A percentile compares a stretch with the other conserved stretches of the same genome.
These are phyloP conservation scores for Jatropha podagrica DNA, from an alignment of 441 rosid species.

Conservation along the genomic window DNA sequence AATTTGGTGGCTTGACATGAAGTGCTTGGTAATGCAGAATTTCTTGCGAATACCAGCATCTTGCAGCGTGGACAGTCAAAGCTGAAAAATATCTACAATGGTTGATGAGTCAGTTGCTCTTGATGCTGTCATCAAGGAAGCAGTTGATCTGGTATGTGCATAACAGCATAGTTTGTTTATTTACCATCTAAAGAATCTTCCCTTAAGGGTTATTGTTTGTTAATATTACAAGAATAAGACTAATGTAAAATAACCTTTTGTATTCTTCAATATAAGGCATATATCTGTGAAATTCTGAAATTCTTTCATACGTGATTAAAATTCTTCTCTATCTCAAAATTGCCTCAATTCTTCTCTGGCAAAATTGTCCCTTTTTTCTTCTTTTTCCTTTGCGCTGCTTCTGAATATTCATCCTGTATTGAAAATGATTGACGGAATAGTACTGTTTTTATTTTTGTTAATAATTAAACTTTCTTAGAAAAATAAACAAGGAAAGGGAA, in stretches of 20 bases:
- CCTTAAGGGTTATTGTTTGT: not conserved
- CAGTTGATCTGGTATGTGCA: conserved; percentile 52
- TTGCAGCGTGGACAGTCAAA: conserved; percentile 3
- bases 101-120: conserved; percentile 26
- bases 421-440: not conserved
- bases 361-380: too few relatives aligned
- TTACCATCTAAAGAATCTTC: not conserved
- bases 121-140: conserved; percentile 49
- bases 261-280: too few relatives aligned
- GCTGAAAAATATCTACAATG: conserved; percentile 17
- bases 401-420: not conserved
- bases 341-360: too few relatives aligned
- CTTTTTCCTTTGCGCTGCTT: not conserved
- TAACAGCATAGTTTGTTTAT: not conserved
- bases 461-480: not conserved
- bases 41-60: conserved; percentile 4
- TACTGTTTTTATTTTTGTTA: not conserved
- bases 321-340: not conserved
- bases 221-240: not conserved
- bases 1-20: conserved; percentile 4
- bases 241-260: not conserved
- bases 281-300: not conserved
- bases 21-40: conserved; percentile 22
- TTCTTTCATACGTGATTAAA: not conserved
- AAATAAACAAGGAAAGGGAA: not conserved